Evolutionary conservation across 805 yeast species (phyloP).

Genomic region (Starmera caribaea): DNA sequence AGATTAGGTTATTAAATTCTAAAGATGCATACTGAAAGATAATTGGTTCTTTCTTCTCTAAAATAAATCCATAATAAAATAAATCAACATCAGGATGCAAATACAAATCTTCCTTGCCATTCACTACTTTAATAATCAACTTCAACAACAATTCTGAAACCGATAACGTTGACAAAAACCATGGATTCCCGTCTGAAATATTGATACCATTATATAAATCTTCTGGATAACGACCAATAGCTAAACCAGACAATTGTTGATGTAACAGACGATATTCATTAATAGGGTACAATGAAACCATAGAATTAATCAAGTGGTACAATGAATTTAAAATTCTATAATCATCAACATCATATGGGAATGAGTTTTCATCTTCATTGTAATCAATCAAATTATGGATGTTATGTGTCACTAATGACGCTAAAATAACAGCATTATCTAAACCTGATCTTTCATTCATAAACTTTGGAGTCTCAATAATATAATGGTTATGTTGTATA

Average conservation of each 20-base stretch:
- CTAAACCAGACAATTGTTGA: slow-evolving; percentile 41
- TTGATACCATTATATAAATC: slow-evolving; percentile 77
- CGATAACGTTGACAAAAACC: slow-evolving; percentile 75
- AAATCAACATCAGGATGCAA: slow-evolving; percentile 22
- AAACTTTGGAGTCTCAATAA: slow-evolving; percentile 59
- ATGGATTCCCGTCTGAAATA: slow-evolving; percentile 77
- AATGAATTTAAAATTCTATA: slow-evolving; percentile 53
- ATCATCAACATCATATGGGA: slow-evolving; percentile 59
- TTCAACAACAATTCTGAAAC: slow-evolving; percentile 58
- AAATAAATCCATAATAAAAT: slow-evolving; percentile 23
- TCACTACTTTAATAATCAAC: slow-evolving; percentile 35
- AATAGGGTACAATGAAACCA: slow-evolving; percentile 70
- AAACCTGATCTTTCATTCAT: slow-evolving; percentile 53
- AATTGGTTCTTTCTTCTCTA: slow-evolving; percentile 7
- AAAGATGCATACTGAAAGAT: slow-evolving; percentile 21
- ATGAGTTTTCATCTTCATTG: slow-evolving; percentile 23
- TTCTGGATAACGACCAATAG: slow-evolving; percentile 88
- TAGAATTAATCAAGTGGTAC: slow-evolving; percentile 49
- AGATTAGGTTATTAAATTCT: slow-evolving; percentile 37
- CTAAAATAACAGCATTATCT: slow-evolving; percentile 62
- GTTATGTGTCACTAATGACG: slow-evolving; percentile 30
- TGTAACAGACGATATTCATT: slow-evolving; percentile 30
- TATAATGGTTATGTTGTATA: slow-evolving; percentile 34
- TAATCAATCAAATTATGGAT: slow-evolving; percentile 30
- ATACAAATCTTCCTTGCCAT: slow-evolving; percentile 31